Conservation (phyloP, 1,139 yeast species). For the Suhomyces anneliseae region DNA sequence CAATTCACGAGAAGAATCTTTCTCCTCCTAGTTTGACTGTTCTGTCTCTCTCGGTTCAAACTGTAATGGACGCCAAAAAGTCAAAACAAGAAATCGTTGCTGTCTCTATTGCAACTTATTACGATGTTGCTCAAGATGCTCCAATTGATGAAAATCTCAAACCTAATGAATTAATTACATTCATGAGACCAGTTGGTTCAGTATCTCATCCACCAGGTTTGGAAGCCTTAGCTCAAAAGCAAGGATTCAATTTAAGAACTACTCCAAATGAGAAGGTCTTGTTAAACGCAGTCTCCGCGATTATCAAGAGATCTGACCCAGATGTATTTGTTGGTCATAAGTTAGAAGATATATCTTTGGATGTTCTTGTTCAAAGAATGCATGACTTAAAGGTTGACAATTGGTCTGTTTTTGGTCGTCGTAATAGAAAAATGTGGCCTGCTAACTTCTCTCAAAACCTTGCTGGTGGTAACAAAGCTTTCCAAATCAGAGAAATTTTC, state of each 20-base stretch:
- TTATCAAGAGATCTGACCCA: slow-evolving; percentile 75
- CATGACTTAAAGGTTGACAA: slow-evolving; percentile 67
- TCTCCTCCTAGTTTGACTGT: slow-evolving; percentile 65
- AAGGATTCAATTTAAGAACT: slow-evolving; percentile 48
- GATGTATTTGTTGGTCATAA: slow-evolving; percentile 90
- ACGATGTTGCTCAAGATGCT: slow-evolving; percentile 68
- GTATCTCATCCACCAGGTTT: slow-evolving; percentile 74
- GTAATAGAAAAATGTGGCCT: slow-evolving; percentile 77
- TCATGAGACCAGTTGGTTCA: slow-evolving; percentile 71
- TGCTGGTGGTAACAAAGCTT: slow-evolving; percentile 47
- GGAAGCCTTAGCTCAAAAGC: slow-evolving; percentile 53
- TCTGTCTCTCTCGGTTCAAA: slow-evolving; percentile 76
- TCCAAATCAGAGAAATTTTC: slow-evolving; percentile 64
- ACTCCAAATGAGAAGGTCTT: slow-evolving; percentile 75
- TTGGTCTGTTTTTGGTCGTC: slow-evolving; percentile 86
- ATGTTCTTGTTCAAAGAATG: slow-evolving; percentile 81
- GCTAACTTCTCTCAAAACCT: slow-evolving; percentile 57
- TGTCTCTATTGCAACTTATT: slow-evolving; percentile 71
- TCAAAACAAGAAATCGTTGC: slow-evolving; percentile 88
- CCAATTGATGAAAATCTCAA: slow-evolving; percentile 56
- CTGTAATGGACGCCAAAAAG: slow-evolving; percentile 67
- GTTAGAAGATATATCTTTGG: slow-evolving; percentile 75
- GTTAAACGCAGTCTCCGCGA: slow-evolving; percentile 70
- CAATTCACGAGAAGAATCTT: slow-evolving; percentile 42
- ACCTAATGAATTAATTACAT: slow-evolving; percentile 62